Evolutionary conservation across 2,329 filamentous ascomycete genomes (phyloP).

Genomic region (Pseudogymnoascus sp.): DNA sequence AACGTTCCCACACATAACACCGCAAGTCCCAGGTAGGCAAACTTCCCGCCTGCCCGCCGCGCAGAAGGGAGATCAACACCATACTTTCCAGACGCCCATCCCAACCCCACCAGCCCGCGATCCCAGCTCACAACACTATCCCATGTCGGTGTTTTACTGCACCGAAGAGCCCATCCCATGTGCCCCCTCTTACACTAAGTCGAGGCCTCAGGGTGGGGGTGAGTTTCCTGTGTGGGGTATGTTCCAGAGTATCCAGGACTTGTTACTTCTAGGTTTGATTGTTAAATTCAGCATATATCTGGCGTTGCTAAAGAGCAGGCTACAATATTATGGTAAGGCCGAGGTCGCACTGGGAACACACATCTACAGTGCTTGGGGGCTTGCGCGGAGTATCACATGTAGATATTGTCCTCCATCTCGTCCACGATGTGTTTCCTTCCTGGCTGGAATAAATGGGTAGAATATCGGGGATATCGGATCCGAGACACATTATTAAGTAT

Average conservation of each 20-base stretch:
- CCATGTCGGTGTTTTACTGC: background rate
- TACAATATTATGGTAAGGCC: background rate
- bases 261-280: background rate
- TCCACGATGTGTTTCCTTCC: background rate
- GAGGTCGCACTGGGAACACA: background rate
- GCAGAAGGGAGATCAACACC: background rate
- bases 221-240: background rate
- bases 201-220: background rate
- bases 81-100: background rate
- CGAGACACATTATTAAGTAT: background rate
- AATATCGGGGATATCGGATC: no score
- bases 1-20: background rate
- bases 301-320: background rate
- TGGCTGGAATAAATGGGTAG: background rate
- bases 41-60: background rate
- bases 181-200: background rate
- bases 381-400: background rate
- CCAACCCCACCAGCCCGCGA: background rate
- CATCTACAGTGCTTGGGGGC: background rate
- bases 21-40: background rate
- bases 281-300: background rate
- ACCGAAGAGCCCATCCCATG: background rate
- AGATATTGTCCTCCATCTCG: background rate
- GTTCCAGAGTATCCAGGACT: background rate
- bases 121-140: background rate